A percentile compares a stretch with the other conserved stretches of the same genome.
Evolutionary conservation across 2,329 filamentous ascomycete genomes (phyloP).

Genomic region (Ascocoryne sarcoides): DNA sequence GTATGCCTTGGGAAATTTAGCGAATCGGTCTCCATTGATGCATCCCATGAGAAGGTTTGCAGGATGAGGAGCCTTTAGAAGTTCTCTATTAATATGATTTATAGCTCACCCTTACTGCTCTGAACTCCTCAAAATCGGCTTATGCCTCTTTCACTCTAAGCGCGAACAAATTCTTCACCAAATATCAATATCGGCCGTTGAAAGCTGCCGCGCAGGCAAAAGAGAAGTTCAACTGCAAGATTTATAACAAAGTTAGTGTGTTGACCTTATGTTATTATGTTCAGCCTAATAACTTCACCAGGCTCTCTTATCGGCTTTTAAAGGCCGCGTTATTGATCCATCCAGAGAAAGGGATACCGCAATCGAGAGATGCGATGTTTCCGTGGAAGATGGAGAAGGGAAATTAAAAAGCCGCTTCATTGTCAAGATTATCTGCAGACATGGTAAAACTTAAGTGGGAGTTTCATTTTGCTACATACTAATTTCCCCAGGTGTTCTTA

Average conservation of each 20-base stretch:
- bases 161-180: conserved; percentile 60
- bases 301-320: conserved; percentile 67
- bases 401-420: conserved; percentile 63
- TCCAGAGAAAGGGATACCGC: conserved; percentile 57
- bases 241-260: conserved; percentile 61
- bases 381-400: conserved; percentile 61
- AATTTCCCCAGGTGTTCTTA: conserved; percentile 51
- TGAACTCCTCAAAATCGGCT: conserved; percentile 74
- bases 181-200: conserved; percentile 55
- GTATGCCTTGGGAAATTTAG: conserved; percentile 71
- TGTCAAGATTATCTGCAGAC: conserved; percentile 64
- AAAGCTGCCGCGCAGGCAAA: conserved; percentile 11
- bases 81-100: conserved; percentile 2
- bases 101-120: conserved; percentile 62
- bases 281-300: too few species aligned
- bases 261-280: too few species aligned
- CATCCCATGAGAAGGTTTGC: conserved; percentile 21
- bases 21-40: conserved; percentile 67
- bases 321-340: conserved; percentile 54
- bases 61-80: not conserved
- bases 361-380: conserved; percentile 67
- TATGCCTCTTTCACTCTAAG: conserved; percentile 66
- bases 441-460: conserved; percentile 38
- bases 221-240: conserved; percentile 61
- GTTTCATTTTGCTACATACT: conserved; percentile 2